A percentile compares a stretch with the other conserved stretches of the same genome.
Evolutionary conservation across 2,329 filamentous ascomycete species (phyloP).

Genomic region (Leptographium wingfieldii): DNA sequence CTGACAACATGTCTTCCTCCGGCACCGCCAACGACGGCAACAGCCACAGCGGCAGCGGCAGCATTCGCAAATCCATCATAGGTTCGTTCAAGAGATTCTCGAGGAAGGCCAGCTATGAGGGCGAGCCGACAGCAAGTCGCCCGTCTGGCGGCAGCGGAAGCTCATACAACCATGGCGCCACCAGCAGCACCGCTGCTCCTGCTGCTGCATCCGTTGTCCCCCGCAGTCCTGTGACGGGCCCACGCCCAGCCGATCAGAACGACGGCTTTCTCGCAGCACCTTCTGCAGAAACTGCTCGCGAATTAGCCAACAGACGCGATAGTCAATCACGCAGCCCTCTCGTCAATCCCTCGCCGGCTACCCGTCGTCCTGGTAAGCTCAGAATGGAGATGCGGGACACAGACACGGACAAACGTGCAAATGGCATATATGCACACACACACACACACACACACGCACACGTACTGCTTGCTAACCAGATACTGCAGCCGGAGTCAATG

Average conservation of each 20-base stretch:
- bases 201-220: background rate
- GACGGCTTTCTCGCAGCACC: background rate
- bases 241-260: background rate
- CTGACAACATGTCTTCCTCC: background rate
- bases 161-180: background rate
- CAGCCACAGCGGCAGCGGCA: constrained; percentile 1
- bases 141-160: background rate
- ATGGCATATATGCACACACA: too few relatives aligned
- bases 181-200: background rate
- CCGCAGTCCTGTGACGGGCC: background rate
- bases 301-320: background rate
- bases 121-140: background rate
- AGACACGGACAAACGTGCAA: too few relatives aligned
- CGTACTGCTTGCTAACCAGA: background rate
- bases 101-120: background rate
- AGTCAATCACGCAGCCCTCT: constrained; percentile 10
- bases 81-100: constrained; percentile 4
- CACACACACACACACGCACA: too few relatives aligned
- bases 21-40: background rate
- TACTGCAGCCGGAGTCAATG: constrained; percentile 14
- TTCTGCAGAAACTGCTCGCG: background rate
- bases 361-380: constrained; percentile 12
- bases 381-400: background rate
- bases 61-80: constrained; percentile 2
- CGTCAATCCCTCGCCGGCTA: constrained; percentile 11